A percentile compares a stretch with the other conserved stretches of the same genome.
phyloP scores from a whole-genome alignment of 2,329 filamentous ascomycete genomes.

The Myriosclerotinia scirpicola region DNA sequence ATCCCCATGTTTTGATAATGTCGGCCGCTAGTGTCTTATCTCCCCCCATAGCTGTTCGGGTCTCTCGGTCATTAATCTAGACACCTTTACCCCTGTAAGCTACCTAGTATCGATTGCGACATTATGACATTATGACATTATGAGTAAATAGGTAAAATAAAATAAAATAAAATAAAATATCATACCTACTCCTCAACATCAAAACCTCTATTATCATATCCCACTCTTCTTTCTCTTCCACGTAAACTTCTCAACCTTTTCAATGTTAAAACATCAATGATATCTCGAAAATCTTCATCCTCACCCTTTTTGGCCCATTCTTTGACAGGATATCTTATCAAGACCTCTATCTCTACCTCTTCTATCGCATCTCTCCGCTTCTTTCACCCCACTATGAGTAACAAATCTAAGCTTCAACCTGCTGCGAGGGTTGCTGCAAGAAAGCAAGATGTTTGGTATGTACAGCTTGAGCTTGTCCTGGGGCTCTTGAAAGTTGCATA shows the following conservation, averaged over 20 bases:
- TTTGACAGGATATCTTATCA: slow-evolving; percentile 6
- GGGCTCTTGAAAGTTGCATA: neutral
- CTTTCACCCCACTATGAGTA: slow-evolving; percentile 37
- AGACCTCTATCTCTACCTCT: neutral
- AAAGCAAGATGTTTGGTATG: slow-evolving; percentile 59
- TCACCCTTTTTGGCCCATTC: slow-evolving; percentile 21
- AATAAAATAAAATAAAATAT: neutral
- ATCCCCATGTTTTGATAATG: neutral
- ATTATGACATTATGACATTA: slow-evolving; percentile 18
- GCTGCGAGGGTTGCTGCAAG: slow-evolving; percentile 54
- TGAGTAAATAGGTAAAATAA: too few species aligned
- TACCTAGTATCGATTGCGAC: neutral
- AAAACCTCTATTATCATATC: neutral
- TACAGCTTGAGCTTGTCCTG: neutral
- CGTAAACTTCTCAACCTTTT: neutral
- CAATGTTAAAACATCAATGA: slow-evolving; percentile 22
- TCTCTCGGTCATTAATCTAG: too few species aligned
- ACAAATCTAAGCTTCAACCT: slow-evolving; percentile 47
- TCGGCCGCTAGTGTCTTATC: slow-evolving; percentile 11
- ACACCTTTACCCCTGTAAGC: too few species aligned
- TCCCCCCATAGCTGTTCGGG: too few species aligned
- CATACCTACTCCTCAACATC: too few species aligned
- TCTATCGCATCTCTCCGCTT: slow-evolving; percentile 23
- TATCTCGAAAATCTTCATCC: slow-evolving; percentile 23
- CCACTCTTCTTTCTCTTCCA: neutral